A percentile compares a stretch with the other conserved stretches of the same genome.
Conservation (phyloP, 2,329 filamentous ascomycete genomes). For the Colletotrichum phormii region DNA sequence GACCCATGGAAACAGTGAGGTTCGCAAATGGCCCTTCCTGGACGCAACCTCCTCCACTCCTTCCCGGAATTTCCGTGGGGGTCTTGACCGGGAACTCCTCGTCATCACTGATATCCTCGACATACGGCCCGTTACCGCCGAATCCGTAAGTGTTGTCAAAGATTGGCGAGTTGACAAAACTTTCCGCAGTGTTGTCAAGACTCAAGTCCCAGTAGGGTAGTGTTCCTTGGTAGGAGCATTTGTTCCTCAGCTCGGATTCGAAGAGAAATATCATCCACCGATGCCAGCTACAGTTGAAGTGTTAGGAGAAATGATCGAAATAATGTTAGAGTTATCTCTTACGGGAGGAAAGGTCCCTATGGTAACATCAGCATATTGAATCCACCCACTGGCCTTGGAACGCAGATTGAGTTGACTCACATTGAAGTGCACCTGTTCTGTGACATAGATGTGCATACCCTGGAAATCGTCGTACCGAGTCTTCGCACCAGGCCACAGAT, state of each 20-base stretch:
- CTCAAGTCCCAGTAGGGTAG: slow-evolving; percentile 41
- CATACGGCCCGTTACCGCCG: slow-evolving; percentile 32
- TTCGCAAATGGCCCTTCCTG: neutral
- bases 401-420: slow-evolving; percentile 2
- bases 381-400: neutral
- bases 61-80: neutral
- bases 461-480: slow-evolving; percentile 42
- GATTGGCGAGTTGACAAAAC: slow-evolving; percentile 32
- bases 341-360: neutral
- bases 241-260: slow-evolving; percentile 39
- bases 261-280: slow-evolving; percentile 37
- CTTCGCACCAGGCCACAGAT: slow-evolving; percentile 33
- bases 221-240: slow-evolving; percentile 40
- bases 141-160: slow-evolving; percentile 34
- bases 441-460: slow-evolving; percentile 41
- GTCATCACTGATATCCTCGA: neutral
- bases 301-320: neutral
- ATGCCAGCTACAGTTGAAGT: neutral
- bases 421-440: slow-evolving; percentile 39
- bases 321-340: neutral
- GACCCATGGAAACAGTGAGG: neutral
- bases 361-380: neutral
- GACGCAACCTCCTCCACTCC: neutral
- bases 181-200: slow-evolving; percentile 23
- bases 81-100: neutral